Percentiles rank a stretch among this genome's conserved stretches.
These are phyloP conservation scores for Bacterosira constricta DNA, from an alignment of 108 stramenopile species.

Conservation along the genomic window DNA sequence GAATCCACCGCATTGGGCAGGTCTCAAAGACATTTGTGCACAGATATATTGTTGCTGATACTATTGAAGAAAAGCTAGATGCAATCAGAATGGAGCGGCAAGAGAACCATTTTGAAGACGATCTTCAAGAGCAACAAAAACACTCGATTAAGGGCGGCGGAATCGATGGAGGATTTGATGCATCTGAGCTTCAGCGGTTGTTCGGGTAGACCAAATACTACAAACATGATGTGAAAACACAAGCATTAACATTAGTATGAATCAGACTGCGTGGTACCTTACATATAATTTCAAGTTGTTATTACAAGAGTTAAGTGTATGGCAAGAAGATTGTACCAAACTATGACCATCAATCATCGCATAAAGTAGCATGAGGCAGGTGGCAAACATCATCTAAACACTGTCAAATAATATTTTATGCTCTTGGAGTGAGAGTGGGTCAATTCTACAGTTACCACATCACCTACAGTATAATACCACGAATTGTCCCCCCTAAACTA, in stretches of 20 bases:
- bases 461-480: no score
- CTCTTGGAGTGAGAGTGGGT: no score
- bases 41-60: conserved; percentile 75
- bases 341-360: no score
- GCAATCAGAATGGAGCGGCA: conserved; percentile 47
- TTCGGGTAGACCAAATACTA: background rate
- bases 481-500: no score
- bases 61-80: conserved; percentile 84
- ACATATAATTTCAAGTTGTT: background rate
- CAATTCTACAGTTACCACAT: no score
- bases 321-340: no score
- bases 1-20: conserved; percentile 82
- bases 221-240: background rate
- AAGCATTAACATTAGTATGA: background rate
- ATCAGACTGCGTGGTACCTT: background rate
- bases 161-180: conserved; percentile 12
- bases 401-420: no score
- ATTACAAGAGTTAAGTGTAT: no score
- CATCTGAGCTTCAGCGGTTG: background rate
- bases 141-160: conserved; percentile 8
- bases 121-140: conserved; percentile 4
- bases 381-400: no score
- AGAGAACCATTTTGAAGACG: conserved; percentile 47
- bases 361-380: no score
- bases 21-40: conserved; percentile 67